These are phyloP conservation scores for Glycine soja DNA, from an alignment of 306 rosid species.

Conservation along the genomic window DNA sequence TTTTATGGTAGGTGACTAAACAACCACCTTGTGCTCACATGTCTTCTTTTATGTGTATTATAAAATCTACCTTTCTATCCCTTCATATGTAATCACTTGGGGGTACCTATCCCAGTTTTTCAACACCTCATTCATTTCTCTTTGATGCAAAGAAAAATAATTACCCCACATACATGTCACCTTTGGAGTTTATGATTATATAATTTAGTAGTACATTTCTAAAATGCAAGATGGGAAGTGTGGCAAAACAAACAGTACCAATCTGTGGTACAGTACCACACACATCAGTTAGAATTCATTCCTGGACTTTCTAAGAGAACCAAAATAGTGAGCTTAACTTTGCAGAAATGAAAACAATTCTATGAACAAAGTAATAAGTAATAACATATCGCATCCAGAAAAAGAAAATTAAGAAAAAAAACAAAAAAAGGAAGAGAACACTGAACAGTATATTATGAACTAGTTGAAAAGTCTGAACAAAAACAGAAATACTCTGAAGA, in stretches of 20 bases:
- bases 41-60: conserved; percentile 61
- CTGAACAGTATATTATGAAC: conserved; percentile 31
- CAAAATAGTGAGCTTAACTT: conserved; percentile 37
- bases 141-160: conserved; percentile 62
- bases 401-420: background rate
- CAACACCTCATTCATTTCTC: conserved; percentile 74
- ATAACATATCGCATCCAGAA: background rate
- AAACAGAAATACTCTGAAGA: conserved; percentile 50
- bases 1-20: conserved; percentile 96
- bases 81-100: conserved; percentile 53
- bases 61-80: conserved; percentile 52
- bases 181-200: conserved; percentile 45
- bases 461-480: conserved; percentile 51
- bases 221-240: conserved; percentile 31
- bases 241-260: conserved; percentile 41
- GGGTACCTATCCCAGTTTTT: conserved; percentile 51
- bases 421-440: background rate
- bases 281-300: conserved; percentile 6
- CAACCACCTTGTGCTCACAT: conserved; percentile 87
- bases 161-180: conserved; percentile 56
- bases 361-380: conserved; percentile 40
- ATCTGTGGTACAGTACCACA: background rate
- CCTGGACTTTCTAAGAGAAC: conserved; percentile 40
- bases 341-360: conserved; percentile 45
- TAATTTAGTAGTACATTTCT: conserved; percentile 9